Evolutionary conservation across 2,329 filamentous ascomycete genomes (phyloP).

Genomic region (Escovopsis weberi): DNA sequence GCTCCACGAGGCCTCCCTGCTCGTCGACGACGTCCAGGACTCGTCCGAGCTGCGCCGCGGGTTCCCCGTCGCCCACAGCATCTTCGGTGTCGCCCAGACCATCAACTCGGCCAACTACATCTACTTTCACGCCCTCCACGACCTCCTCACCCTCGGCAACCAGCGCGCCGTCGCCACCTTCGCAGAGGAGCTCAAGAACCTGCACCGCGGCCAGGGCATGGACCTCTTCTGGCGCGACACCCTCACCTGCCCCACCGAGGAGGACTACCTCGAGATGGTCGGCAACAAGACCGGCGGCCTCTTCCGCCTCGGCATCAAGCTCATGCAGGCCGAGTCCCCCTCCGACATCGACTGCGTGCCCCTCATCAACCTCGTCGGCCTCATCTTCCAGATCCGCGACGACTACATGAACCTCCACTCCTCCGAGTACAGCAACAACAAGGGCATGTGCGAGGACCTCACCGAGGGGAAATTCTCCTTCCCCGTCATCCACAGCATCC

Average conservation of each 20-base stretch:
- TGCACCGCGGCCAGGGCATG: conserved; percentile 81
- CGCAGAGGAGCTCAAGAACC: conserved; percentile 68
- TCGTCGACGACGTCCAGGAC: conserved; percentile 84
- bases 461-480: conserved; percentile 97
- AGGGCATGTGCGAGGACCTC: conserved; percentile 88
- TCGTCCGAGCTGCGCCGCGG: conserved; percentile 62
- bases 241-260: conserved; percentile 68
- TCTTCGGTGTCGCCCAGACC: conserved; percentile 76
- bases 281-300: conserved; percentile 81
- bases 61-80: conserved; percentile 66
- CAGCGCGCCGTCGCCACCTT: conserved; percentile 55
- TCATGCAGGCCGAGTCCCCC: conserved; percentile 66
- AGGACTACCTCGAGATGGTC: conserved; percentile 91
- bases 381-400: conserved; percentile 82
- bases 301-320: conserved; percentile 70
- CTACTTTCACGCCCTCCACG: conserved; percentile 67
- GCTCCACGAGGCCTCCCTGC: conserved; percentile 71
- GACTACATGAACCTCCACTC: conserved; percentile 83
- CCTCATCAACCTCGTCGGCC: conserved; percentile 70
- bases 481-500: conserved; percentile 86
- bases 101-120: conserved; percentile 87
- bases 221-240: conserved; percentile 84
- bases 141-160: conserved; percentile 57
- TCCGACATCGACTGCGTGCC: conserved; percentile 55
- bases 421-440: conserved; percentile 68